These are phyloP conservation scores for Senecio squalidus DNA, from an alignment of 140 eudicot genomes.

Conservation along the genomic window DNA sequence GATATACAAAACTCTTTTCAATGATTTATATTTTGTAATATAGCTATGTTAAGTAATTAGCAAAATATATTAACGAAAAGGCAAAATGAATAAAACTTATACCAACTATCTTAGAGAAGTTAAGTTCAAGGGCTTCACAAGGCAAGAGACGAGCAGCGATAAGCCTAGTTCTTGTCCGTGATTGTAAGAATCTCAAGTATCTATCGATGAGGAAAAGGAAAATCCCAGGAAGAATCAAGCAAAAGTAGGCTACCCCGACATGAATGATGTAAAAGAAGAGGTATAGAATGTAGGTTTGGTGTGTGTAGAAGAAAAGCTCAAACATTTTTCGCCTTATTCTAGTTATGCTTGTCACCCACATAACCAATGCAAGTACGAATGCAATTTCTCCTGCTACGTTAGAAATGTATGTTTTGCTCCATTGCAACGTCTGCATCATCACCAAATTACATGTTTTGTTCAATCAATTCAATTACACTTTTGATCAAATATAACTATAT, in stretches of 20 bases:
- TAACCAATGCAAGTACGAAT: slow-evolving; percentile 31
- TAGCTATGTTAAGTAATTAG: too few relatives aligned
- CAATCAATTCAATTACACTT: too few relatives aligned
- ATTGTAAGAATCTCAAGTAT: slow-evolving; percentile 63
- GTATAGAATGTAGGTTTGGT: slow-evolving; percentile 51
- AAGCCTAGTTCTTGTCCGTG: slow-evolving; percentile 33
- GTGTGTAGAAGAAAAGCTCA: slow-evolving; percentile 65
- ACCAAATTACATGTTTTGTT: slow-evolving; percentile 3
- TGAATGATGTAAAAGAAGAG: slow-evolving; percentile 59
- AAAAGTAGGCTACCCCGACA: slow-evolving; percentile 58
- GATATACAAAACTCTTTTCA: too few relatives aligned
- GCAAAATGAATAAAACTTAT: too few relatives aligned
- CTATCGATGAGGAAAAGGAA: slow-evolving; percentile 71
- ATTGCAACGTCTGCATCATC: slow-evolving; percentile 39
- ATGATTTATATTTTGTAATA: too few relatives aligned
- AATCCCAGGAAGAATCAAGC: slow-evolving; percentile 69
- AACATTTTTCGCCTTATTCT: slow-evolving; percentile 52
- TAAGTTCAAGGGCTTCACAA: slow-evolving; percentile 46
- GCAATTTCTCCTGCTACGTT: slow-evolving; percentile 71
- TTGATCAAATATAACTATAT: too few relatives aligned
- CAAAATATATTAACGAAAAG: too few relatives aligned
- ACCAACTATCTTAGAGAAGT: slow-evolving; percentile 59
- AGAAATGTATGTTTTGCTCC: slow-evolving; percentile 52
- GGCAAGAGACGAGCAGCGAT: slow-evolving; percentile 53
- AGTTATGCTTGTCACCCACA: slow-evolving; percentile 59